Evolutionary conservation across 2,329 filamentous ascomycete species (phyloP), one percentile per base, ranked within the genome.

Genomic region (Fusarium falciforme): DNA sequence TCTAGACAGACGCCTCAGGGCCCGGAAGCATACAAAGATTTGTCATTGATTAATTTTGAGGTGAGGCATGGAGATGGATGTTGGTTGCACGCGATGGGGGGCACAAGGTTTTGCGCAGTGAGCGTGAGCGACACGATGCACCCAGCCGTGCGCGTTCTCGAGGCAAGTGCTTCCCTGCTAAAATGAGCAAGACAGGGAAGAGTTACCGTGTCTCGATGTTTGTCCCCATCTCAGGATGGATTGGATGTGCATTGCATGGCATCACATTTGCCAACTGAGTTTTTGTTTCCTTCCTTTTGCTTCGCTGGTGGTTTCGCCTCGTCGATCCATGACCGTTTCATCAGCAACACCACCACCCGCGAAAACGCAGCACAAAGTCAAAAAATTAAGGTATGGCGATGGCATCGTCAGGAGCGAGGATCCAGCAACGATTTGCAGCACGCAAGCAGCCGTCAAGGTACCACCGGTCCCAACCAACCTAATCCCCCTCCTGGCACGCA

Each of bases 261-360:
- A 72, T 59, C 66, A 60, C 58, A 60, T 69, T 29, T 33, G 20
- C 33, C 8, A 54, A 38, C 64, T 70, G 49, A 49, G 55, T 70
- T 72, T 55, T 66, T 61, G 69, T 55, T 70, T 72, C 11, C 40
- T 29, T 33, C 38, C 29, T 20, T 22, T 36, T 57, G 35, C 55
- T 35, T 61, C 55, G 25, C 42, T 44, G 31, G 11, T 36, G 22
- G 20, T 20, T 42, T 59, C 25, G 16, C 8, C 35, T 47, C 29
- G 33, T 61, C 29, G 61, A 66, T 70, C 40, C 16, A 29, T 25
- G 58, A 20, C 42, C 17, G n/a, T 49, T 29, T 33, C 57, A 58
- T 70, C 66, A 33, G 35, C 31, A 47, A n/a, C 40, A 49, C 17
- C 29, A 44, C 68, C 40, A 44, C 68, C 33, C 49, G 57, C 57